Evolutionary conservation across 2,329 filamentous ascomycete genomes (phyloP).

Genomic region (Sporothrix dimorphospora): DNA sequence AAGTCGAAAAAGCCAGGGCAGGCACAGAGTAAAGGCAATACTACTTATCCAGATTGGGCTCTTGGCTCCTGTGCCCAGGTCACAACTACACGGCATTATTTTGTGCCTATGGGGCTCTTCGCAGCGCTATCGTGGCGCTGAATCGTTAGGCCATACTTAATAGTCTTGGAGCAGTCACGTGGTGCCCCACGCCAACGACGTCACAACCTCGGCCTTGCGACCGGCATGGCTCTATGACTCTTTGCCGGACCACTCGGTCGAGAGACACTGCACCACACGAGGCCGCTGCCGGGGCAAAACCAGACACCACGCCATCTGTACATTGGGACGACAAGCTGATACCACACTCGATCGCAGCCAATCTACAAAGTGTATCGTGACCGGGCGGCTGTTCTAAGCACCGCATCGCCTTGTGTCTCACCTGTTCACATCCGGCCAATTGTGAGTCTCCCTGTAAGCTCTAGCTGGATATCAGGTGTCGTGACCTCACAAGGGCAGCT

Average conservation of each 20-base stretch:
- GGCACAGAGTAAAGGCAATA: too few relatives aligned
- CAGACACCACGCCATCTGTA: not conserved
- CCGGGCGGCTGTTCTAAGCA: not conserved
- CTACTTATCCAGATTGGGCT: not conserved
- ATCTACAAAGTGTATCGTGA: slow-evolving; percentile 5
- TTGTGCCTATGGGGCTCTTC: not conserved
- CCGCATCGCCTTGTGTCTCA: not conserved
- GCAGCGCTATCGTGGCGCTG: not conserved
- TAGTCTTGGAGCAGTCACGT: slow-evolving; percentile 1
- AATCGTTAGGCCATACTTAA: not conserved
- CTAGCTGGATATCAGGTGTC: not conserved
- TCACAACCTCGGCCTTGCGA: slow-evolving; percentile 19
- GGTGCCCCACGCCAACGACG: slow-evolving; percentile 3
- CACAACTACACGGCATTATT: not conserved
- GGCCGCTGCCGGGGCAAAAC: too few relatives aligned
- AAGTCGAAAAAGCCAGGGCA: not conserved
- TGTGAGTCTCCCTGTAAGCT: not conserved
- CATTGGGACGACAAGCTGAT: not conserved
- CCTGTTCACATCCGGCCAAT: slow-evolving; percentile 10
- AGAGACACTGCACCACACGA: not conserved
- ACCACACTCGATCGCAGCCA: not conserved
- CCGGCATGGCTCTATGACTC: not conserved
- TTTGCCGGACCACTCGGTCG: slow-evolving; percentile 2
- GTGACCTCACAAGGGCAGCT: not conserved
- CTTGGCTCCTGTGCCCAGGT: not conserved